These are phyloP conservation scores for Monosporascus sp. DNA, from an alignment of 2,329 filamentous ascomycete species.

Conservation along the genomic window DNA sequence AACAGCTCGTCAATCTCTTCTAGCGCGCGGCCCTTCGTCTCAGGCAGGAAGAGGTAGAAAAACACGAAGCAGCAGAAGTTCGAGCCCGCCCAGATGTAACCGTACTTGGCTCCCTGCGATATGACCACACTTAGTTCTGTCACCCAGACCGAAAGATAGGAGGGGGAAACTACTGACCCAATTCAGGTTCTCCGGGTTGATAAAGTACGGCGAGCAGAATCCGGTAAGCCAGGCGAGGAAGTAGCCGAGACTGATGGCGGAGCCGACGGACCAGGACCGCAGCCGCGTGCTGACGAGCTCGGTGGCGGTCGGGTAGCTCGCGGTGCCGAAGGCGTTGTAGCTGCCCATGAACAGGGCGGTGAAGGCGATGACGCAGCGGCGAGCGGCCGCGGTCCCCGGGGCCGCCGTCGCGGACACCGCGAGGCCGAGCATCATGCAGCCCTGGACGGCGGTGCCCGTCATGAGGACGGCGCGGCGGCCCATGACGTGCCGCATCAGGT, in stretches of 20 bases:
- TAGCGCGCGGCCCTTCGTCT: constrained; percentile 23
- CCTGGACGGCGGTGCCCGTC: constrained; percentile 37
- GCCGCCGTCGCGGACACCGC: constrained; percentile 27
- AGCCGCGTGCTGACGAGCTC: constrained; percentile 40
- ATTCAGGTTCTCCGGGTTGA: constrained; percentile 24
- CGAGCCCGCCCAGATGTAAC: constrained; percentile 36
- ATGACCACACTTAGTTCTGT: constrained; percentile 2
- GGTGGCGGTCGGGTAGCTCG: constrained; percentile 36
- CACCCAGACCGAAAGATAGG: neutral
- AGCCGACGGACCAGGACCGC: constrained; percentile 43
- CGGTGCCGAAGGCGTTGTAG: constrained; percentile 34
- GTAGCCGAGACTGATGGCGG: constrained; percentile 42
- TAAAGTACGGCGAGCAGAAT: constrained; percentile 27
- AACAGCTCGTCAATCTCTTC: constrained; percentile 28
- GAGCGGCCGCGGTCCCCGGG: constrained; percentile 21
- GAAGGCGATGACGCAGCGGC: constrained; percentile 32
- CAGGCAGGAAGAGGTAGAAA: constrained; percentile 23
- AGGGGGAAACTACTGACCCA: constrained; percentile 17
- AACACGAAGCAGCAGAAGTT: constrained; percentile 23
- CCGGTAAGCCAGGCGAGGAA: constrained; percentile 35
- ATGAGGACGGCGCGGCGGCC: constrained; percentile 44
- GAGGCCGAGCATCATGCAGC: constrained; percentile 38
- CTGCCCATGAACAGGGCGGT: constrained; percentile 28
- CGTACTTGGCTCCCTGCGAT: constrained; percentile 35
- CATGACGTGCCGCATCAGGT: constrained; percentile 40